Evolutionary conservation across 31 red algal species (phyloP), one percentile per base, ranked within the genome.

Genomic region (Endocladia muricata): DNA sequence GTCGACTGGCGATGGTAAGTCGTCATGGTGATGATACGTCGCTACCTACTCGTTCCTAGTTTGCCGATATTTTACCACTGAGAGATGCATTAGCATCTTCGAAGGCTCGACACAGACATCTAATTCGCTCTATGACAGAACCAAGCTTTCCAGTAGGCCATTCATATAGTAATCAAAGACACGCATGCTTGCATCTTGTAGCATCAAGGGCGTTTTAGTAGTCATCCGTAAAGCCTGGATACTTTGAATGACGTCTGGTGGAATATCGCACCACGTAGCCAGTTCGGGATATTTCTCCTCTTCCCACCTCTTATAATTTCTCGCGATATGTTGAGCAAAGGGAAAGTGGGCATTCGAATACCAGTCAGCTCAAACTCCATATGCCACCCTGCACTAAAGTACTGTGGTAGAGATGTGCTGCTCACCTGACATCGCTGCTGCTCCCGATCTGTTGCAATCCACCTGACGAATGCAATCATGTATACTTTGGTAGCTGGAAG

Each of bases 11-110:
- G 81, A 75, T 32, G 1, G 26, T 2, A 65, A 11, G 22, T 73
- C 2, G 55, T 26, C 15, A 3, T 65, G 30, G 2, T 59, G 68
- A 7, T 28, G 22, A 35, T 67, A 84, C 2, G n/a, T 5, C 9
- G 59, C 68, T n/a, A 84, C 58, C 25, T 60, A 38, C 32, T 56
- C 82, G 22, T 35, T 9, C 33, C 82, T 86, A 13, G 72, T 35
- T 22, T 4, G 3, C 61, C 47, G 22, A 5, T 73, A 70, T 49
- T 86, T 86, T 2, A 69, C 41, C 11, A 77, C 70, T 2, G 47
- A 61, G 11, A 86, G 42, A 4, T 63, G 82, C 35, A 52, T 33
- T 7, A 51, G 59, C 3, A 86, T 15, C 61, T 38, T 25, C 4
- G 39, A 13, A 4, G 28, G 28, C 2, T 60, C 61, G 3, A 77